Evolutionary conservation across 2,329 filamentous ascomycete genomes (phyloP).

Genomic region (Aspergillus pseudoviridinutans): DNA sequence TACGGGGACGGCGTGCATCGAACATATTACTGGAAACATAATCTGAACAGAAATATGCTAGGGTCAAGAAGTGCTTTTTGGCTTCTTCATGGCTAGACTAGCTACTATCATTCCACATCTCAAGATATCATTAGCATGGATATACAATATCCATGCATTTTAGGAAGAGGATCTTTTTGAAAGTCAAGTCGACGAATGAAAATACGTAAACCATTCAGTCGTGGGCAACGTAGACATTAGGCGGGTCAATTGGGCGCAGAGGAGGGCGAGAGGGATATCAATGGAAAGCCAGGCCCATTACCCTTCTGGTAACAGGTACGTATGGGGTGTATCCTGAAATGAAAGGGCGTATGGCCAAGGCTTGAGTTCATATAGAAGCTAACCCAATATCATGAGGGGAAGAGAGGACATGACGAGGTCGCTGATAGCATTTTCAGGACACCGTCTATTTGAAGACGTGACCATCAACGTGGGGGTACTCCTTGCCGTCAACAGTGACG

Average conservation of each 20-base stretch:
- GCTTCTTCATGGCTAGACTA: constrained; percentile 7
- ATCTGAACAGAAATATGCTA: not conserved
- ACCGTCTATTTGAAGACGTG: constrained; percentile 95
- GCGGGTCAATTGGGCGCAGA: not conserved
- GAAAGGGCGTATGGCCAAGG: not conserved
- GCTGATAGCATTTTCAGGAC: constrained; percentile 15
- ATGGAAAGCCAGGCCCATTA: not conserved
- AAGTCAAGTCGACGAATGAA: constrained; percentile 11
- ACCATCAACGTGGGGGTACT: constrained; percentile 81
- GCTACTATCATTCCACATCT: constrained; percentile 15
- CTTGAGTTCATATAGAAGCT: constrained; percentile 8
- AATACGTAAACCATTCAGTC: constrained; percentile 18
- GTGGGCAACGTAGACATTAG: constrained; percentile 13
- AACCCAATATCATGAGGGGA: constrained; percentile 2
- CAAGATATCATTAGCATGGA: constrained; percentile 16
- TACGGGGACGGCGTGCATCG: not conserved
- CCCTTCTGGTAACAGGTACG: not conserved
- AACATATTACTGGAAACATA: not conserved
- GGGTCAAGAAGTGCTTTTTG: not conserved
- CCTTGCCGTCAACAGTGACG: constrained; percentile 75
- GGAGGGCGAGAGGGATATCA: not conserved
- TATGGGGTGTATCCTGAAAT: not conserved
- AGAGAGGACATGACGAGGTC: constrained; percentile 15
- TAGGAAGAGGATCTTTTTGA: constrained; percentile 9
- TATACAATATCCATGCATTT: constrained; percentile 3